Conservation (phyloP, 495 filamentous ascomycete species). For the Neurospora sp. region DNA sequence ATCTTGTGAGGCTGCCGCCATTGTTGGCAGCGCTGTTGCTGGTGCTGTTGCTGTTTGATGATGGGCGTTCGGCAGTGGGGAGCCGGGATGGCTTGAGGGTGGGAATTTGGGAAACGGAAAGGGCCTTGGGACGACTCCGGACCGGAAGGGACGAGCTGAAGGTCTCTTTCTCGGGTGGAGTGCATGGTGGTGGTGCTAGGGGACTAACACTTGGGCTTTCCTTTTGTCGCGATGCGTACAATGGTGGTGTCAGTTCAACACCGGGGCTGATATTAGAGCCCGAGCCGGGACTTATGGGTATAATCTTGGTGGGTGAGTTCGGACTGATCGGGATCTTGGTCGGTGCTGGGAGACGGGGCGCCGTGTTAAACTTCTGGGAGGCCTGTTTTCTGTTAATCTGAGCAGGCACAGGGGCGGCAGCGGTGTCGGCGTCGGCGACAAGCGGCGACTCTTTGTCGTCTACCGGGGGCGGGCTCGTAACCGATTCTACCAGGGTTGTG, state of each 20-base stretch:
- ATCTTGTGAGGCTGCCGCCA: not conserved
- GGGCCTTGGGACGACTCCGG: conserved; percentile 24
- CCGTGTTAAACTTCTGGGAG: conserved; percentile 48
- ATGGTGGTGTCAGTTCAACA: not conserved
- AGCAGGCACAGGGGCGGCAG: conserved; percentile 26
- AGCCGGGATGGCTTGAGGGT: conserved; percentile 28
- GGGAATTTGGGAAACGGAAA: conserved; percentile 39
- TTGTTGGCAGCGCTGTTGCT: not conserved
- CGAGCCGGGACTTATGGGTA: not conserved
- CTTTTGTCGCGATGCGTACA: conserved; percentile 30
- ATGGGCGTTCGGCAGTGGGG: conserved; percentile 3
- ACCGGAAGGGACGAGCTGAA: not conserved
- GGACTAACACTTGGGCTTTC: conserved; percentile 26
- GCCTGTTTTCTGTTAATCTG: conserved; percentile 44
- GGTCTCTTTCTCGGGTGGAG: conserved; percentile 1
- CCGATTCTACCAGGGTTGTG: conserved; percentile 32
- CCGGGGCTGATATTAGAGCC: not conserved
- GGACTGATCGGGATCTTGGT: conserved; percentile 37
- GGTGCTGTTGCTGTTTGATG: not conserved
- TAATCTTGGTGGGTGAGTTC: conserved; percentile 9
- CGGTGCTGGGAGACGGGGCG: conserved; percentile 25
- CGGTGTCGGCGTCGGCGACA: not conserved
- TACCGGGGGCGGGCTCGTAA: conserved; percentile 2
- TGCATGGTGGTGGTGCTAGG: conserved; percentile 11
- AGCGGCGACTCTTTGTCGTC: not conserved